Evolutionary conservation across 176 grass and related monocot genomes (phyloP), one percentile per base, ranked within the genome.

Genomic region (Juncus inflexus): DNA sequence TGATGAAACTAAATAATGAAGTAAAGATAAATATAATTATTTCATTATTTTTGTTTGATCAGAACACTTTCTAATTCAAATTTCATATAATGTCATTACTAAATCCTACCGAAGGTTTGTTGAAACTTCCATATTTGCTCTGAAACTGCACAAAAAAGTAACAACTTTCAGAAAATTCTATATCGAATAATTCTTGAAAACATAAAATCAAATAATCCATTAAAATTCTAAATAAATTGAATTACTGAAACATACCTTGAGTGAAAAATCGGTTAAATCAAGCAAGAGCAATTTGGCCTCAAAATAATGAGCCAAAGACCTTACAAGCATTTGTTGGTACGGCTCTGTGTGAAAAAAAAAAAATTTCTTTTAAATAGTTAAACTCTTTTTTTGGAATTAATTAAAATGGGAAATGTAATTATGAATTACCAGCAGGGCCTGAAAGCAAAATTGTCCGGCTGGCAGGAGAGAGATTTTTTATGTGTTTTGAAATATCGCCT

Each of bases 281-380:
- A 99, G 77, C 60, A 99, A 67, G 8, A 99, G 15, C 62, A 99
- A 52, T 55, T 83, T 82, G 9, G 95, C 54, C 40, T 83, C 82
- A 69, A 84, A 99, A 62, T 76, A 66, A 79, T 87, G 80, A 6
- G 95, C 77, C 2, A 99, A 59, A 62, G 95, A 88, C 14, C 78
- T 94, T 2, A 85, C 95, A 1, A 99, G 86, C n/a, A 78, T 80
- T 57, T 99, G 95, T 58, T 90, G 80, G 78, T 99, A 99, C 72
- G 72, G 72, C 69, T 99, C 94, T 99, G 82, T 37, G 64, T 45
- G 37, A 65, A 12, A 10, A 3, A 65, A 42, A 45, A 4, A 60
- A 77, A 76, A 15, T 58, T n/a, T n/a, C 16, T 49, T 35, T 52
- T 39, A 51, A n/a, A 52, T 35, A 67, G 2, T 49, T 7, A 60